Conservation (phyloP, 768 basidiomycete species). For the Rhodotorula sphaerocarpa region DNA sequence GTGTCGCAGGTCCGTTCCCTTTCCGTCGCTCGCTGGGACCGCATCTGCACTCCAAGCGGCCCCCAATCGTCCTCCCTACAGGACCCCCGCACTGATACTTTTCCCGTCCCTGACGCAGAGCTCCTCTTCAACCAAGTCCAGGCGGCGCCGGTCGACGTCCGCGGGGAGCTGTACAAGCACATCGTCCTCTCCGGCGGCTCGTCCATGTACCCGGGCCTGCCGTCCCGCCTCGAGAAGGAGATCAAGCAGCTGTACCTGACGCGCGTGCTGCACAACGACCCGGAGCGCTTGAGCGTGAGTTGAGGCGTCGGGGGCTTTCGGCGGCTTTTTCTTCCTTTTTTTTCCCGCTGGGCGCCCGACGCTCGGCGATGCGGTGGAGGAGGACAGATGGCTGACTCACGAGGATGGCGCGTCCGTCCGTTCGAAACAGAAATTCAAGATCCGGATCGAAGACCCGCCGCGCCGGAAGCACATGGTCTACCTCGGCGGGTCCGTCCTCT, state of each 20-base stretch:
- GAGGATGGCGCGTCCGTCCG: too few species aligned
- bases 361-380: too few species aligned
- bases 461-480: conserved; percentile 97
- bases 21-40: background rate
- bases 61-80: background rate
- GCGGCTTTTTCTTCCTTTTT: background rate
- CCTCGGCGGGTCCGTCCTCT: conserved; percentile 82
- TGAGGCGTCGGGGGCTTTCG: too few species aligned
- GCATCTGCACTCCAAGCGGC: too few species aligned
- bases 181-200: conserved; percentile 95
- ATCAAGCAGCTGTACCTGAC: conserved; percentile 98
- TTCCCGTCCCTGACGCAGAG: conserved; percentile 52
- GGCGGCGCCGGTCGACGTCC: conserved; percentile 75
- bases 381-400: too few species aligned
- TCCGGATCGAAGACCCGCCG: conserved; percentile 94
- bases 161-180: conserved; percentile 90
- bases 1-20: conserved; percentile 66
- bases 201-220: conserved; percentile 97
- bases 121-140: conserved; percentile 97
- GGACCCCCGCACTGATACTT: background rate
- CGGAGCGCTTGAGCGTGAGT: conserved; percentile 74
- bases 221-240: conserved; percentile 94
- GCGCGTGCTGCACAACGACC: conserved; percentile 74
- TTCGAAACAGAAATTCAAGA: conserved; percentile 88
- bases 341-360: background rate